Evolutionary conservation across 2,329 filamentous ascomycete species (phyloP), one percentile per base, ranked within the genome.

Genomic region (Penicillium thymicola): DNA sequence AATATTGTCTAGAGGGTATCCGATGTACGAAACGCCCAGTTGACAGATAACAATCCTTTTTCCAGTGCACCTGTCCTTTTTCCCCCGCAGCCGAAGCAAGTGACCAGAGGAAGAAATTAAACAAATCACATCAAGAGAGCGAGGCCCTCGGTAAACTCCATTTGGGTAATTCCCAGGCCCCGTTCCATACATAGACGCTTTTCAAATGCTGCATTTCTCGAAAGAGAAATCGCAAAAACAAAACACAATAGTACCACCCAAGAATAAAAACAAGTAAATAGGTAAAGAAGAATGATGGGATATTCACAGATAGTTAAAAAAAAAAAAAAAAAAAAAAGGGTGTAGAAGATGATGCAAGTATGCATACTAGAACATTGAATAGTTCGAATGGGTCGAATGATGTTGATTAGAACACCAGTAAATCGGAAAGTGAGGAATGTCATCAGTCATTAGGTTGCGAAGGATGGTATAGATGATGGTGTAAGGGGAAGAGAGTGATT

Each of bases 271-370:
- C 51, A 37, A 40, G 47, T 32, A 54, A 47, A 50, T 37, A 48
- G 37, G 28, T 49, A 42, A 23, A 37, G n/a, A 28, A 36, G 32
- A 55, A 56, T 47, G 46, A 40, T 34, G 23, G 44, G 23, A 64
- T 65, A 66, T 66, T 65, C 59, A 65, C 64, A 65, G n/a, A 62
- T 59, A 54, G 49, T 49, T 44, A 41, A 34, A 45, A 47, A 21
- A 46, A 32, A 46, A 41, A 34, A 48, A 47, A 21, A 46, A 46
- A 41, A 34, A 48, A 49, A 21, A 46, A 28, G 28, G n/a, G 13
- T 21, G 36, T 32, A 52, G 34, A 51, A 52, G 23, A 56, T 51
- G 38, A 65, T 61, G 62, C 50, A 54, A 13, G 58, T 55, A 30
- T 52, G 58, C 60, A 59, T 63, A 44, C 44, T 50, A 46, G 37